phyloP scores from a whole-genome alignment of 2,329 filamentous ascomycete species.

The Dryadomyces quercivorus region DNA sequence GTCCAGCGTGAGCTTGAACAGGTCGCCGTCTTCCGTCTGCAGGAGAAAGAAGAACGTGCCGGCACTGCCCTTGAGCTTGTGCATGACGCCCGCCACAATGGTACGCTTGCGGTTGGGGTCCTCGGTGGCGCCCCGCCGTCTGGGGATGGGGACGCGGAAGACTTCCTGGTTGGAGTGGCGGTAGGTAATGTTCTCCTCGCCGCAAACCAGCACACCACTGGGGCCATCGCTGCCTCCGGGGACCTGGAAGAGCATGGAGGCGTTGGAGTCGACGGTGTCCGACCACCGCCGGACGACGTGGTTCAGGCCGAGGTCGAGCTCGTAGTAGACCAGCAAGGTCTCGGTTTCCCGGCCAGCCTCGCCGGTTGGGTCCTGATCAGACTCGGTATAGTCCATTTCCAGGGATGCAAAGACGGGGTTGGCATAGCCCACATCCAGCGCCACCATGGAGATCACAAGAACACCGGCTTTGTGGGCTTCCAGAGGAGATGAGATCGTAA shows the following conservation, averaged over 20 bases:
- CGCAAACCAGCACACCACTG: constrained; percentile 89
- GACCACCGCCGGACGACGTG: constrained; percentile 97
- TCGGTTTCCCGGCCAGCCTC: constrained; percentile 71
- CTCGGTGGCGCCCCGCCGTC: constrained; percentile 76
- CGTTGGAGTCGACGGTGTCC: constrained; percentile 80
- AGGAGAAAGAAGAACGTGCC: constrained; percentile 95
- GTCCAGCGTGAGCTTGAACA: constrained; percentile 93
- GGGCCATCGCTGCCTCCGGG: constrained; percentile 89
- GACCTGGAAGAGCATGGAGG: constrained; percentile 86
- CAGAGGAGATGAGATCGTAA: constrained; percentile 92
- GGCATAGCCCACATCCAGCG: constrained; percentile 89
- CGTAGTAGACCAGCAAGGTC: constrained; percentile 91
- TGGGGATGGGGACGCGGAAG: constrained; percentile 78
- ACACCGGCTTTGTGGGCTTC: constrained; percentile 93
- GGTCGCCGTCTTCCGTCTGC: constrained; percentile 93
- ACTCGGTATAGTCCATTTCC: constrained; percentile 85
- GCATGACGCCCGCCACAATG: constrained; percentile 89
- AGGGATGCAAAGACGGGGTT: constrained; percentile 94
- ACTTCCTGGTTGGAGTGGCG: constrained; percentile 91
- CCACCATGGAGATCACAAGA: constrained; percentile 75
- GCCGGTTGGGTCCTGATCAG: constrained; percentile 81
- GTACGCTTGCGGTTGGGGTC: constrained; percentile 81
- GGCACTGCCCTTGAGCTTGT: constrained; percentile 71
- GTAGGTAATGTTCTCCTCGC: constrained; percentile 90
- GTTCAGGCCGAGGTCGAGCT: constrained; percentile 90